Base-by-base conservation (phyloP, 108 stramenopile species). In the Cyclotella choctawhatcheeana region DNA sequence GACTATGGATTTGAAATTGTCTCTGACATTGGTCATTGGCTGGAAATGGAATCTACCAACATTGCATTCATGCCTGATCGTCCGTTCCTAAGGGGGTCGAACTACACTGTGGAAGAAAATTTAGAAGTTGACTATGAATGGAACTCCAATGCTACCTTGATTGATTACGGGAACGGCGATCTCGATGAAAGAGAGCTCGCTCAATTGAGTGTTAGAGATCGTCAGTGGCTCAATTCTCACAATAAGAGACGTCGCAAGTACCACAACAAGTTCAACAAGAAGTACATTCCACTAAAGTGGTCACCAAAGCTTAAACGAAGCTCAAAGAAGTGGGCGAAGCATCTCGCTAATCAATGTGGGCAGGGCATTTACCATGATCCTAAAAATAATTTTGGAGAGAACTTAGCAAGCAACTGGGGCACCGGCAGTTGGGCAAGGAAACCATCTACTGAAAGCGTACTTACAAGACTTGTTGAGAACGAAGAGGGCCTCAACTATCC, bases 231-330 rank as follows among this genome's bases (percentile, higher is more conserved):
- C 12, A 21, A 8, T 5, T 35, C 50, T 34, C 65, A 67, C 24
- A 67, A 67, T 33, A 52, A 0, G 22, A n/a, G 65, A 20, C 65
- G 65, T 5, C 52, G 37, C 32, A 37, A 3, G 21, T 67, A 67
- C 33, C 65, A 67, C 43, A 33, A 12, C 32, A 67, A 67, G 34
- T 67, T 35, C 51, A 53, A 53, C 48, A 52, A 51, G 50, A 22
- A 34, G n/a, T 67, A 53, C 26, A 22, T 35, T 22, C 65, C 65
- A 35, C 34, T 67, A 17, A 32, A 20, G 20, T 67, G 65, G 65
- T 26, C 24, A 6, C 31, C 30, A 21, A 67, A 31, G 35, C 50
- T 67, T 14, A 64, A 64, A 33, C 21, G 45, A 5, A 37, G 18
- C 21, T 21, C 37, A 2, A 60, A 60, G 21, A 13, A 30, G 1